Percentiles rank a stretch among this genome's conserved stretches.
Evolutionary conservation across 2,329 filamentous ascomycete species (phyloP).

Genomic region (Periconia macrospinosa): DNA sequence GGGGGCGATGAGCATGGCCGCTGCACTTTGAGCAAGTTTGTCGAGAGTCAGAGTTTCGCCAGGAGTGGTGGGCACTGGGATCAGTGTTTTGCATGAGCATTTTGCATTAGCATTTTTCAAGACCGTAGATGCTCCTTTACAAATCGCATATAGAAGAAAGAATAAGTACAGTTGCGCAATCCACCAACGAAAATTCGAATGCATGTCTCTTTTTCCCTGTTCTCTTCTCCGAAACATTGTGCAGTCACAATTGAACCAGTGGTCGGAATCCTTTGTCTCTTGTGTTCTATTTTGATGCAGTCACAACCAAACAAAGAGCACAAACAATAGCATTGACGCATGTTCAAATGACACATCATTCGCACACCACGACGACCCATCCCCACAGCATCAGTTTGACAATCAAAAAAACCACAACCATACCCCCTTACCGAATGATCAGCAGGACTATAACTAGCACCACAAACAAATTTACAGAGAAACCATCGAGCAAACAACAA

Average conservation of each 20-base stretch:
- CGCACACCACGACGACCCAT: background rate
- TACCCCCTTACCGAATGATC: background rate
- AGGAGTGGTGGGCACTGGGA: slow-evolving; percentile 73
- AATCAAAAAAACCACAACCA: background rate
- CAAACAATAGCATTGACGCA: background rate
- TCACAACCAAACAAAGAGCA: background rate
- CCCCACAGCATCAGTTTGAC: background rate
- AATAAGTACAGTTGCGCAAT: too few relatives aligned
- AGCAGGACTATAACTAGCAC: background rate
- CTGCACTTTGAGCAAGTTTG: slow-evolving; percentile 70
- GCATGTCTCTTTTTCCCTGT: background rate
- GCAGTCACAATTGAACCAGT: background rate
- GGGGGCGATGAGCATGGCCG: slow-evolving; percentile 69
- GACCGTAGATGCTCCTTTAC: background rate
- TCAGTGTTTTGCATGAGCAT: slow-evolving; percentile 52
- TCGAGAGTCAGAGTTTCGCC: slow-evolving; percentile 76
- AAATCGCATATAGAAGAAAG: background rate
- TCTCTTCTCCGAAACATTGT: background rate
- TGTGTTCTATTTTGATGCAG: background rate
- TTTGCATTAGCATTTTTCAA: too few relatives aligned
- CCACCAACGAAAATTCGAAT: background rate
- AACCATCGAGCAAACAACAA: background rate
- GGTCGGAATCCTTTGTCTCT: background rate
- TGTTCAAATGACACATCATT: background rate
- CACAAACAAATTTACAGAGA: background rate